A percentile compares a stretch with the other conserved stretches of the same genome.
Conservation (phyloP, 768 basidiomycete genomes). For the Kwoniella sp. region DNA sequence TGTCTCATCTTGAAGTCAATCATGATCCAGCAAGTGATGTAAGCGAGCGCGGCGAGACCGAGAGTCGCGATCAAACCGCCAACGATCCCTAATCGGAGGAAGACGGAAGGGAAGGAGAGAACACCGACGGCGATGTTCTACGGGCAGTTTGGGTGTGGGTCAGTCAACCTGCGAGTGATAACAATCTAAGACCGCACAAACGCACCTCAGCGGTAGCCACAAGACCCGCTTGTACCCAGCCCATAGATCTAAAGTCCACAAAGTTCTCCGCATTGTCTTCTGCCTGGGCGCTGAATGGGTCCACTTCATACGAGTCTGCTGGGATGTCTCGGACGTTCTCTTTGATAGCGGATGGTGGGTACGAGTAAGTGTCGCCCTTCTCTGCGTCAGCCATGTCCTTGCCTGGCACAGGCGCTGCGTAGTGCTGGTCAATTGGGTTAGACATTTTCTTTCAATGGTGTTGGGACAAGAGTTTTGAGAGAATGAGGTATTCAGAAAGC, state of each 20-base stretch:
- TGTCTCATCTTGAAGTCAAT: constrained; percentile 43
- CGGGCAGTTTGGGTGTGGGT: background rate
- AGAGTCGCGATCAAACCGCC: constrained; percentile 37
- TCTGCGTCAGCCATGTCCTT: constrained; percentile 5
- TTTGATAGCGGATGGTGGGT: constrained; percentile 6
- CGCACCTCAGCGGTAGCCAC: constrained; percentile 40
- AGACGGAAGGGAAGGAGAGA: constrained; percentile 41
- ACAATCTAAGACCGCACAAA: background rate
- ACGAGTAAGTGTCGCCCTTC: background rate
- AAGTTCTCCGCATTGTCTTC: constrained; percentile 31
- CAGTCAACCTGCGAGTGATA: background rate
- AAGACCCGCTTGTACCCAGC: constrained; percentile 42
- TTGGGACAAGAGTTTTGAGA: background rate
- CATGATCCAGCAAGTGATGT: constrained; percentile 39
- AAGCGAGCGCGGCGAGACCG: constrained; percentile 32
- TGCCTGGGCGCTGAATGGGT: constrained; percentile 20
- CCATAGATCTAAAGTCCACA: constrained; percentile 41
- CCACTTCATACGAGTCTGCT: constrained; percentile 12
- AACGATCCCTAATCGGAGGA: constrained; percentile 38
- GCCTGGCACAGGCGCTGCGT: constrained; percentile 5
- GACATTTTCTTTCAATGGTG: constrained; percentile 6
- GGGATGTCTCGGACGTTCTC: constrained; percentile 14
- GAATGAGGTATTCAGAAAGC: background rate
- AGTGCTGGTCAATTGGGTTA: constrained; percentile 4
- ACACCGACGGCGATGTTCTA: constrained; percentile 40